Evolutionary conservation across 352 stramenopile species (phyloP).

Genomic region (Globisporangium spinosum): DNA sequence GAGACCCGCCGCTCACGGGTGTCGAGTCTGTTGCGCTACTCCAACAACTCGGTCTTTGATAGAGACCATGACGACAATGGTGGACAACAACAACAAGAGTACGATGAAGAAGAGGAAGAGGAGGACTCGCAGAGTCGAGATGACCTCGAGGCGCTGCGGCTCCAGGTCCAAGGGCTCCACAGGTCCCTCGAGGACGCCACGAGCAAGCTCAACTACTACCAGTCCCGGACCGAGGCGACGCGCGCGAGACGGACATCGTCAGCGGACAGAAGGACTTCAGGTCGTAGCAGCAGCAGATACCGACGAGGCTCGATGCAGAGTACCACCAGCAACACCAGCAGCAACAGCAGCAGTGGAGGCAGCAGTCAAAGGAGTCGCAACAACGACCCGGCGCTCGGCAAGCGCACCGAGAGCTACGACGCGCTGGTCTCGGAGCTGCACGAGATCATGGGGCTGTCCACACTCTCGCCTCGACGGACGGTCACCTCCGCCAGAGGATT

Average conservation of each 20-base stretch:
- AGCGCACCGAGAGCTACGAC: conserved; percentile 39
- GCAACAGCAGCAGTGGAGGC: neutral
- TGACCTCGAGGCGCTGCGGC: conserved; percentile 39
- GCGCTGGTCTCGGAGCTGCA: conserved; percentile 63
- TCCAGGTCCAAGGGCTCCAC: conserved; percentile 48
- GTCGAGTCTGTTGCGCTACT: conserved; percentile 43
- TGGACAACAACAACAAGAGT: neutral
- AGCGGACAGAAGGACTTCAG: neutral
- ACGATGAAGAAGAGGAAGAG: conserved; percentile 13
- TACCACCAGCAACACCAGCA: conserved; percentile 6
- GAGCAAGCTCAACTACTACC: conserved; percentile 44
- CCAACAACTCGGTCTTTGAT: conserved; percentile 29
- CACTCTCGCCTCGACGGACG: conserved; percentile 9
- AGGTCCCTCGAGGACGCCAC: conserved; percentile 46
- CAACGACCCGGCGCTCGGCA: conserved; percentile 29
- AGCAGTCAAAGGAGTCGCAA: neutral
- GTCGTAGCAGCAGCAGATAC: neutral
- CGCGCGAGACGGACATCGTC: conserved; percentile 4
- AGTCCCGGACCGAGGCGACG: conserved; percentile 2
- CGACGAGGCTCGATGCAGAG: conserved; percentile 7
- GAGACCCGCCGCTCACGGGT: conserved; percentile 36
- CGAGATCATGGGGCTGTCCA: conserved; percentile 68
- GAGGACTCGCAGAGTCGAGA: conserved; percentile 24
- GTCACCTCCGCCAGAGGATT: neutral
- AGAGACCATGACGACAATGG: conserved; percentile 13